These are phyloP conservation scores for Aurantiochytrium sp. DNA, from an alignment of 108 stramenopile species.

Conservation along the genomic window DNA sequence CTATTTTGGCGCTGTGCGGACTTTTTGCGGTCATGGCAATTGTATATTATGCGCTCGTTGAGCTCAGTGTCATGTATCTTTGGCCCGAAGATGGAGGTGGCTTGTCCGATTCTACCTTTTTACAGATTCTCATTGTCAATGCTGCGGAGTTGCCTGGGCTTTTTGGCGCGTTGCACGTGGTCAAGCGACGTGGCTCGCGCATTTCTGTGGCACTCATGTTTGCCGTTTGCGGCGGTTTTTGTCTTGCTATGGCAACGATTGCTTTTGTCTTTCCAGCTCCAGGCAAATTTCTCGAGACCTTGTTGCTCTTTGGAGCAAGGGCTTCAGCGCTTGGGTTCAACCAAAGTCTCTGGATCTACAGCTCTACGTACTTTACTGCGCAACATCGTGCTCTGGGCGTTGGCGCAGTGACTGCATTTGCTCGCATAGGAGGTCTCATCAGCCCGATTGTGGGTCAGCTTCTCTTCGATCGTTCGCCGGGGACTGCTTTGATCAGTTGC, in stretches of 20 bases:
- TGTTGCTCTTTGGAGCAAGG: background rate
- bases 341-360: background rate
- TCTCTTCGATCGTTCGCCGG: background rate
- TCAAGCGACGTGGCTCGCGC: background rate
- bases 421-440: background rate
- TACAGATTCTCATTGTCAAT: background rate
- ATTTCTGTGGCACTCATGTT: background rate
- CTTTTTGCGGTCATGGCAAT: background rate
- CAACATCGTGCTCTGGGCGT: background rate
- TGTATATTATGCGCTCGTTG: background rate
- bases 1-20: background rate
- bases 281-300: background rate
- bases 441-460: background rate
- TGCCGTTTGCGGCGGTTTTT: background rate
- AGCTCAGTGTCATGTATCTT: background rate
- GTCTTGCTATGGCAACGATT: background rate
- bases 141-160: background rate
- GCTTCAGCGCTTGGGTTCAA: background rate
- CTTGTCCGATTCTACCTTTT: background rate
- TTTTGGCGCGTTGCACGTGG: background rate
- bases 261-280: background rate
- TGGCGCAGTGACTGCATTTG: background rate
- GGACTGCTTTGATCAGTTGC: background rate
- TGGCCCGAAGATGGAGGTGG: background rate
- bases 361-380: background rate